Percentiles rank a stretch among this genome's conserved stretches.
phyloP scores from a whole-genome alignment of 495 filamentous ascomycete species.

The Glutinoglossum americanum region DNA sequence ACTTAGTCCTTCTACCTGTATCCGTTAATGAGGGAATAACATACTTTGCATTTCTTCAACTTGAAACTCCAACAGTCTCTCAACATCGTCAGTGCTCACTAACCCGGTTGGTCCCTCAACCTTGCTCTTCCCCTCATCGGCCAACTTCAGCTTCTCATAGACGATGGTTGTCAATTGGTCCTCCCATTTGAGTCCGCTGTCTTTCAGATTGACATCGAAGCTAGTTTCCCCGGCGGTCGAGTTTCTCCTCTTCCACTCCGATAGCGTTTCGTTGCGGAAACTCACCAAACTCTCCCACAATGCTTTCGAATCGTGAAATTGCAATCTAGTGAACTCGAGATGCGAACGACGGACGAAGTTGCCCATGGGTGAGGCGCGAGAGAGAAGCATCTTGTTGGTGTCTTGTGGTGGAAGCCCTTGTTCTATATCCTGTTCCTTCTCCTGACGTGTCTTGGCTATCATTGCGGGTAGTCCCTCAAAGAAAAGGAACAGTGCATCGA shows the following conservation, averaged over 20 bases:
- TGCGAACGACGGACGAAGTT: conserved; percentile 57
- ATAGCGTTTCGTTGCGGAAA: conserved; percentile 56
- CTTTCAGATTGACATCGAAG: conserved; percentile 25
- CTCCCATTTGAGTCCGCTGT: conserved; percentile 23
- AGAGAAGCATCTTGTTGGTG: conserved; percentile 8
- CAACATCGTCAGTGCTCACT: conserved; percentile 65
- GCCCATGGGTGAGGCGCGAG: conserved; percentile 59
- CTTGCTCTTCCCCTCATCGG: conserved; percentile 17
- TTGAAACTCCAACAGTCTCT: conserved; percentile 69
- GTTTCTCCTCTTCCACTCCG: conserved; percentile 47
- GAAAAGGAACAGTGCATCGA: conserved; percentile 49
- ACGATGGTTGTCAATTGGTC: conserved; percentile 33
- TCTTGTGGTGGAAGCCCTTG: conserved; percentile 21
- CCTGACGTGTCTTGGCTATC: conserved; percentile 38
- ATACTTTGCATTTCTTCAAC: conserved; percentile 67
- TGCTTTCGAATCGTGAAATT: conserved; percentile 51
- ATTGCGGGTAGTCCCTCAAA: conserved; percentile 35
- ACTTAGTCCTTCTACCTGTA: not conserved
- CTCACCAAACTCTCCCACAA: conserved; percentile 63
- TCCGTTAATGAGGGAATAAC: conserved; percentile 9
- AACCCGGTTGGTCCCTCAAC: not conserved
- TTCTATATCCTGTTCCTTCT: conserved; percentile 27
- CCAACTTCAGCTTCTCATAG: conserved; percentile 32
- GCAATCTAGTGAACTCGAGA: conserved; percentile 59
- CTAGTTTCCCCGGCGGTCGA: conserved; percentile 14